Evolutionary conservation across 106 monocot species (phyloP).

Genomic region (Gastrodia elata): DNA sequence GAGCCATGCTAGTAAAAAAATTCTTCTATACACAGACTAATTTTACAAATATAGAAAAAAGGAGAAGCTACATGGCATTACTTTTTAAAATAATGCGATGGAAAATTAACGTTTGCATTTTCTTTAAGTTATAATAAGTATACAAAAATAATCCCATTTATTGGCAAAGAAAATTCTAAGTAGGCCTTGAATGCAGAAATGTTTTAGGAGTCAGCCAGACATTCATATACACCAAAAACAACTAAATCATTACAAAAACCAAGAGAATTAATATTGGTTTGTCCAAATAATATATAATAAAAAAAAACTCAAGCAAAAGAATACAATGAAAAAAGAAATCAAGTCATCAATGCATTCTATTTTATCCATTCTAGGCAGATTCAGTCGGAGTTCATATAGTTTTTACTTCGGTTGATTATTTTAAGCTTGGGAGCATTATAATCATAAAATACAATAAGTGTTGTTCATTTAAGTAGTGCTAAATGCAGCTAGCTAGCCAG

Average conservation of each 20-base stretch:
- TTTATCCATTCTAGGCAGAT: not conserved
- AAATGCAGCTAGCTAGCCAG: too few relatives aligned
- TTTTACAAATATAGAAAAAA: not conserved
- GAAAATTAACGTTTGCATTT: not conserved
- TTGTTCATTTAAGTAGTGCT: too few relatives aligned
- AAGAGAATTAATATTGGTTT: too few relatives aligned
- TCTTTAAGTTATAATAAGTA: not conserved
- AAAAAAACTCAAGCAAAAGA: not conserved
- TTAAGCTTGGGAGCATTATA: too few relatives aligned
- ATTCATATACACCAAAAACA: not conserved
- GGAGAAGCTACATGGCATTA: not conserved
- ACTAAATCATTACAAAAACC: not conserved
- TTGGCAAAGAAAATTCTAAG: slow-evolving; percentile 2
- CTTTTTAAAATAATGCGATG: not conserved
- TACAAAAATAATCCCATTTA: not conserved
- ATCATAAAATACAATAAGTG: too few relatives aligned
- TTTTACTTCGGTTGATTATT: not conserved
- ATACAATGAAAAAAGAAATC: not conserved
- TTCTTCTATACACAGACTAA: not conserved
- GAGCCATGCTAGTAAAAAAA: not conserved
- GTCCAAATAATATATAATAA: too few relatives aligned
- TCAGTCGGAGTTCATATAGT: not conserved
- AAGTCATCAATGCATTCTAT: not conserved
- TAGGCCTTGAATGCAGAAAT: not conserved
- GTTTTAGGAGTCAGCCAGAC: not conserved